Base-by-base conservation (phyloP, 345 rosid genomes). In the Erucastrum elatum region DNA sequence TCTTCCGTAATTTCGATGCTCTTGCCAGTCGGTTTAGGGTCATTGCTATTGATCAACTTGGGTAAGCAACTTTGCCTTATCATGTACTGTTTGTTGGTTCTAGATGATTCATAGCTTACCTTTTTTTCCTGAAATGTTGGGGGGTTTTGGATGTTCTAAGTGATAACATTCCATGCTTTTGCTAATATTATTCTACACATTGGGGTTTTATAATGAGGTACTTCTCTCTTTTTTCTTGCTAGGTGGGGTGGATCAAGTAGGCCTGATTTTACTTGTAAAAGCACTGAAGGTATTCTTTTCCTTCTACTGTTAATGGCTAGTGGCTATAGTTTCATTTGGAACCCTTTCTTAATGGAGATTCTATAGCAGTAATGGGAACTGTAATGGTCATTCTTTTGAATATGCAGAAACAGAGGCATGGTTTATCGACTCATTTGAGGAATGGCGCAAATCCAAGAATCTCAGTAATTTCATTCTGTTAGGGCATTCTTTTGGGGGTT, bases 211-310 rank as follows among this genome's bases (percentile, higher is more conserved):
- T 9, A 5, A 60, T 35, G 26, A 79, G 75, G 46, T 59, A 33
- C n/a, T 62, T 21, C 11, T 64, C 17, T 41, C 64, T 8, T 41
- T 70, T 70, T 66, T 33, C 60, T 66, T n/a, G n/a, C n/a, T n/a
- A 81, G 98, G 63, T 96, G 99, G 96, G 99, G 98, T 60, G 99
- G 99, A 82, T 96, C 99, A 67, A 96, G 99, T 78, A 89, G 99
- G 78, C 99, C 99, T 76, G 99, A 96, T 70, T 96, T 96, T 83
- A 87, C 97, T 4, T 96, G 99, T 86, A 91, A 80, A 84, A 96
- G 91, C 85, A 96, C 99, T 13, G 98, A 91, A 90, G 98, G 99
- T 93, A 63, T 30, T 53, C 33, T n/a, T 8, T 33, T 39, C 7
- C 15, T 27, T 60, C 4, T 62, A 51, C 21, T 37, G 6, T 65